Conservation (phyloP, 176 grass and related monocot species). For the Olyra latifolia region DNA sequence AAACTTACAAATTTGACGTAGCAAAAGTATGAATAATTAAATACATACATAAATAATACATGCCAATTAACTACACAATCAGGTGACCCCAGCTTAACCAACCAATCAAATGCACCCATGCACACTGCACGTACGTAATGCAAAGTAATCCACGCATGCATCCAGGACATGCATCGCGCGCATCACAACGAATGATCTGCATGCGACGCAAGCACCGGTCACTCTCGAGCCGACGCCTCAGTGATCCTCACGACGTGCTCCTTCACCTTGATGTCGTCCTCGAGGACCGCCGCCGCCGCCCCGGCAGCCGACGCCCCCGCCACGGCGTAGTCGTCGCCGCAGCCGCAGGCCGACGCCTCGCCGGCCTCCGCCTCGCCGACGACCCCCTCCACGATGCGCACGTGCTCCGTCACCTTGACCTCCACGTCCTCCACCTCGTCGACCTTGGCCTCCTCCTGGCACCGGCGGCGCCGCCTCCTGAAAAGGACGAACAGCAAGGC, state of each 20-base stretch:
- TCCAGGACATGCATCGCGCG: background rate
- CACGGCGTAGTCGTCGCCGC: background rate
- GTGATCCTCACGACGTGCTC: slow-evolving; percentile 32
- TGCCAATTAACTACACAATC: too few species aligned
- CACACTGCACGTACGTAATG: too few species aligned
- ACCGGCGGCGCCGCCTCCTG: background rate
- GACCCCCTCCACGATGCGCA: slow-evolving; percentile 31
- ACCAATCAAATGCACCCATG: too few species aligned
- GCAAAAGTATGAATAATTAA: too few species aligned
- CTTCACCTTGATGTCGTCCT: slow-evolving; percentile 27
- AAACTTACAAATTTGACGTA: too few species aligned
- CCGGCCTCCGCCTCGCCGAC: slow-evolving; percentile 4
- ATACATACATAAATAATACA: too few species aligned
- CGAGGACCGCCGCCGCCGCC: slow-evolving; percentile 5
- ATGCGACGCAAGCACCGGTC: background rate
- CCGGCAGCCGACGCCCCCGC: background rate
- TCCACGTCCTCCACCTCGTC: slow-evolving; percentile 39
- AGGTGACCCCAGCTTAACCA: too few species aligned
- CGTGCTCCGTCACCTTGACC: slow-evolving; percentile 35
- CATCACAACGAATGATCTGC: background rate
- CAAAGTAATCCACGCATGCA: too few species aligned
- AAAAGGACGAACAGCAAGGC: slow-evolving; percentile 11
- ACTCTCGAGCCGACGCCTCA: slow-evolving; percentile 16
- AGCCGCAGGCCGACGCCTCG: background rate
- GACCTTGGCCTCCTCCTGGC: slow-evolving; percentile 13